Base-by-base conservation (phyloP, 2,329 filamentous ascomycete genomes). In the Biscogniauxia marginata region DNA sequence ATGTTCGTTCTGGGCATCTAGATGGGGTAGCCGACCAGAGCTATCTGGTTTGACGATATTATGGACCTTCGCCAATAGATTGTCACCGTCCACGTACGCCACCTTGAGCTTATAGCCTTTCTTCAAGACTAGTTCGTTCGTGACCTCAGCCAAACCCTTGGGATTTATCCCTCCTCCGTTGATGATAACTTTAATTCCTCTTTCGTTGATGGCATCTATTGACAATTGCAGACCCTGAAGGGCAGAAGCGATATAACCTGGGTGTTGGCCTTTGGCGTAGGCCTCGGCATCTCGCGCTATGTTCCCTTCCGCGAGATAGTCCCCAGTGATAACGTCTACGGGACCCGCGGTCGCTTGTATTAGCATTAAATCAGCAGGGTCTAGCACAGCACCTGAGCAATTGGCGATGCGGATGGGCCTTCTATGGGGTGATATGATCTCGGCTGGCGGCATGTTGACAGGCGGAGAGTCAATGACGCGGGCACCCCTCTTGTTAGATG, bases 161-260 rank as follows among this genome's bases (percentile, higher is more conserved):
- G 82, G 81, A 60, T 84, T 80, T 11, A 80, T 72, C 1, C 77
- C 79, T 1, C 82, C 82, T 3, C 81, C 81, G 65, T 84, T 84
- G 54, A 82, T 73, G 50, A 82, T 70, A 11, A 84, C 72, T 55
- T 79, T 80, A 67, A 83, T 82, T 0, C 72, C 62, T 56, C 78
- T 74, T 54, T 77, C 69, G 4, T 58, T 50, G 54, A 66, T 7
- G 75, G 56, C 55, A 50, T 57, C 16, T 43, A 66, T 52, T 46
- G 61, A 55, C 30, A 62, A 54, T n/a, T 58, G 51, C 46, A 65
- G 58, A 4, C 63, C 64, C 23, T 60, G 70, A 64, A 52, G 72
- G 67, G 61, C 80, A 55, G 62, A 77, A 54, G 59, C 72, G 66
- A 67, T 69, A 34, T 73, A 74, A 30, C 74, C 73, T 3, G 69